phyloP scores from a whole-genome alignment of 2,329 filamentous ascomycete species.

The Fusarium sp. region DNA sequence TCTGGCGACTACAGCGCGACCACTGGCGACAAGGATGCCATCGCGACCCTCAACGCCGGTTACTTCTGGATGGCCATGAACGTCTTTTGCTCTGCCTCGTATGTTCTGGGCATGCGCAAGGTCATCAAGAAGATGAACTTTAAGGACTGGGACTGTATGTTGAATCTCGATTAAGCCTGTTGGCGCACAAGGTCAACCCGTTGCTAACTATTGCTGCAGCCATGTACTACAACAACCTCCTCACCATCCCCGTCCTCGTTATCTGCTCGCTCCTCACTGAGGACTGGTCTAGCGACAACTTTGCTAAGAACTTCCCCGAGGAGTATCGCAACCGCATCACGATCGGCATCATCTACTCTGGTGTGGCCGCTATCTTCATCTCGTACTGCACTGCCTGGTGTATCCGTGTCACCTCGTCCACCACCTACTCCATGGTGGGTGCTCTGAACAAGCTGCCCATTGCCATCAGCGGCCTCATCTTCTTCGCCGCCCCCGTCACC shows the following conservation, averaged over 20 bases:
- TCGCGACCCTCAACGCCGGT: conserved; percentile 91
- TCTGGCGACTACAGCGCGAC: conserved; percentile 59
- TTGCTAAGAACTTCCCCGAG: conserved; percentile 86
- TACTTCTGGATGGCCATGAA: conserved; percentile 99
- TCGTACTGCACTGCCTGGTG: conserved; percentile 99
- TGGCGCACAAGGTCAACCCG: background rate
- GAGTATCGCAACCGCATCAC: conserved; percentile 83
- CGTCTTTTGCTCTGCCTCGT: conserved; percentile 92
- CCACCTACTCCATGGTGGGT: conserved; percentile 98
- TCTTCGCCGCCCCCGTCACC: conserved; percentile 95
- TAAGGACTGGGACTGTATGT: conserved; percentile 98
- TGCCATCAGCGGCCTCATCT: conserved; percentile 89
- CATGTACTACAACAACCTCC: conserved; percentile 99
- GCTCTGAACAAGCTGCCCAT: conserved; percentile 98
- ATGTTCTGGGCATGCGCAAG: conserved; percentile 94
- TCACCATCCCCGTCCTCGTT: conserved; percentile 92
- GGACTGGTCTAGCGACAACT: conserved; percentile 90
- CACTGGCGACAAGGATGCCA: conserved; percentile 66
- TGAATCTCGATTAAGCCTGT: background rate
- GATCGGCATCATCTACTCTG: conserved; percentile 91
- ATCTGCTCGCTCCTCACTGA: conserved; percentile 84
- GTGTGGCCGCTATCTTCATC: conserved; percentile 93
- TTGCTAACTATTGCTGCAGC: conserved; percentile 64
- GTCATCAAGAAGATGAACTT: conserved; percentile 99
- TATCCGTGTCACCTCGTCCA: conserved; percentile 95